These are phyloP conservation scores for Bipolaris oryzae DNA, from an alignment of 2,329 filamentous ascomycete species.

Conservation along the genomic window DNA sequence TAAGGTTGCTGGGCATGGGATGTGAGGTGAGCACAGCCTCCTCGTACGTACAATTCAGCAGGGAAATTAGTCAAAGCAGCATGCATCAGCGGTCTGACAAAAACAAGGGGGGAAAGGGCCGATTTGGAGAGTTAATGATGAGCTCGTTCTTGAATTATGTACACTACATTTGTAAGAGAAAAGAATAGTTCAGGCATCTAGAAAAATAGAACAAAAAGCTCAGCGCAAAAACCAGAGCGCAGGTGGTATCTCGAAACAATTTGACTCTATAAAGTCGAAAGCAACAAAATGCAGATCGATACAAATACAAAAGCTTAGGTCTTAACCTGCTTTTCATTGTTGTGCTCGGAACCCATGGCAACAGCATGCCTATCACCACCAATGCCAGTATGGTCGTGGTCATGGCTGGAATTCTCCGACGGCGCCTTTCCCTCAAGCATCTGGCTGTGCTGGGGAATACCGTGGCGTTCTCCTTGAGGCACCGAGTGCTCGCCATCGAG, in stretches of 20 bases:
- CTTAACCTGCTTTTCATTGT: slow-evolving; percentile 40
- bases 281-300: slow-evolving; percentile 16
- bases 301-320: slow-evolving; percentile 16
- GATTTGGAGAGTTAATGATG: slow-evolving; percentile 5
- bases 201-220: slow-evolving; percentile 15
- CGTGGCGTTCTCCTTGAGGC: slow-evolving; percentile 70
- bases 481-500: slow-evolving; percentile 63
- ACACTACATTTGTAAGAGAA: slow-evolving; percentile 17
- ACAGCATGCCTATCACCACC: slow-evolving; percentile 60
- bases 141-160: slow-evolving; percentile 19
- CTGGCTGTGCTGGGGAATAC: slow-evolving; percentile 72
- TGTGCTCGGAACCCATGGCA: slow-evolving; percentile 53
- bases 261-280: slow-evolving; percentile 19
- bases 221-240: slow-evolving; percentile 30
- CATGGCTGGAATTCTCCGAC: slow-evolving; percentile 51
- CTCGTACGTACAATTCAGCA: background rate
- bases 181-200: slow-evolving; percentile 12
- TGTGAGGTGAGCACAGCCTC: background rate
- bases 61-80: no score
- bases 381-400: slow-evolving; percentile 57
- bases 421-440: slow-evolving; percentile 65
- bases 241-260: slow-evolving; percentile 44
- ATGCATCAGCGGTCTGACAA: background rate
- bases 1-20: slow-evolving; percentile 19
- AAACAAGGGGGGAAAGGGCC: background rate